A percentile compares a stretch with the other conserved stretches of the same genome.
phyloP scores from a whole-genome alignment of 495 filamentous ascomycete species.

The Astrocystis sublimbata region DNA sequence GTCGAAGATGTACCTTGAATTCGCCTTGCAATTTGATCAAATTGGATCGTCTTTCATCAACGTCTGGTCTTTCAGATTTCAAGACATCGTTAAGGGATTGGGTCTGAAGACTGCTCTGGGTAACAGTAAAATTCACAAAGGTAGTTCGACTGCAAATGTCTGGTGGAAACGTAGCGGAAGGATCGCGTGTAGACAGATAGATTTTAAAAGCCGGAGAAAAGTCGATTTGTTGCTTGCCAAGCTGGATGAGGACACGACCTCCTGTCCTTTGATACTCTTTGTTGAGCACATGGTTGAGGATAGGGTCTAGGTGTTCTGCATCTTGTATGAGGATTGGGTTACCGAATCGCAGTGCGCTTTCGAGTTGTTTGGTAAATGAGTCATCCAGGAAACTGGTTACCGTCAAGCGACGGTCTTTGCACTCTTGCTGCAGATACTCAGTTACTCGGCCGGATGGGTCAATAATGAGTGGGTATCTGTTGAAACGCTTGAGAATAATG shows the following conservation, averaged over 20 bases:
- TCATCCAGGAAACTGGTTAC: slow-evolving; percentile 98
- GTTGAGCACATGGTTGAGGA: slow-evolving; percentile 98
- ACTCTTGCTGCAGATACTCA: slow-evolving; percentile 92
- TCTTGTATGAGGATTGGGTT: slow-evolving; percentile 99
- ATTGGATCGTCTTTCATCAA: slow-evolving; percentile 94
- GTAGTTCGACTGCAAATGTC: slow-evolving; percentile 98
- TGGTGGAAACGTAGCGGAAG: slow-evolving; percentile 93
- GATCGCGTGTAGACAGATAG: slow-evolving; percentile 93
- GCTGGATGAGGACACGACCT: slow-evolving; percentile 94
- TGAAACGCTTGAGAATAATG: slow-evolving; percentile 95
- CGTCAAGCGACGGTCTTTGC: slow-evolving; percentile 88
- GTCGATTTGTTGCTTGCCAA: slow-evolving; percentile 98
- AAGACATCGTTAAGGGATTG: slow-evolving; percentile 96
- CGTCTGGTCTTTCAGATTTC: slow-evolving; percentile 95
- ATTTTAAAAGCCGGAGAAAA: slow-evolving; percentile 97
- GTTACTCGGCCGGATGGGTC: slow-evolving; percentile 93
- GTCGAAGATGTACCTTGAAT: slow-evolving; percentile 94
- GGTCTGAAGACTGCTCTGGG: slow-evolving; percentile 96
- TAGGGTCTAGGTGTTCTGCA: slow-evolving; percentile 93
- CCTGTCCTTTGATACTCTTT: slow-evolving; percentile 99
- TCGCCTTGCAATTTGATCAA: slow-evolving; percentile 98
- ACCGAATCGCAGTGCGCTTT: slow-evolving; percentile 94
- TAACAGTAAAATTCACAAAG: slow-evolving; percentile 99
- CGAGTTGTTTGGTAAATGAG: slow-evolving; percentile 95
- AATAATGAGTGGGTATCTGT: slow-evolving; percentile 97